Evolutionary conservation across 768 basidiomycete species (phyloP), one percentile per base, ranked within the genome.

Genomic region (Collybia sordida): DNA sequence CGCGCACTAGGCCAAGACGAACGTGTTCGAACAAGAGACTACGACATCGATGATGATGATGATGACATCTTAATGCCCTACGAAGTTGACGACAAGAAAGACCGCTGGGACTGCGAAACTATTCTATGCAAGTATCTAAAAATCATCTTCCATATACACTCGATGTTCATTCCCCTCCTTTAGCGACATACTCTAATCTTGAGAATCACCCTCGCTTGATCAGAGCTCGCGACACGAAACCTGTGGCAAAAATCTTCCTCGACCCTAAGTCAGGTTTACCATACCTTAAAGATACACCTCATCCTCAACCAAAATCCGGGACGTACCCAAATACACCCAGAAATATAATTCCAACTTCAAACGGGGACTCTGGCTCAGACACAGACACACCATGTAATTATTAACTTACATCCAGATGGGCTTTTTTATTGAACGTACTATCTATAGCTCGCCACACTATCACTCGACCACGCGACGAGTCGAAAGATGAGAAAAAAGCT

Each of bases 181-280:
- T 61, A 97, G 96, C 89, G 7, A 98, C 95, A 8, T 95, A 94
- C 64, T 88, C 93, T n/a, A 99, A 97, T 62, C 76, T 98, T 6
- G 97, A 97, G 65, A 99, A 99, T 61, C 97, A 98, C 64, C 97
- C 97, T 0, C 82, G 87, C 7, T 72, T 97, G 25, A 94, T 99
- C 51, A 80, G 83, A 21, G 82, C 85, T 17, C 74, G 85, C 27
- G 77, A 82, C 51, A 61, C 68, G 35, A 77, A 72, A 59, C 69
- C 72, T 18, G 75, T 79, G 0, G 74, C 85, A 0, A 87, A 81
- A 64, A 91, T 95, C 55, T 61, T 66, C 23, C 71, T 95, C 23
- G 86, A 96, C 62, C 76, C 83, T 1, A 85, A 80, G 55, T 93
- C 89, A 0, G 93, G 92, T 2, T 69, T 94, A 7, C 93, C 93